Percentiles rank a stretch among this genome's conserved stretches.
Conservation (phyloP, 192 early-diverging fungal species). For the Umbelopsis sp. region DNA sequence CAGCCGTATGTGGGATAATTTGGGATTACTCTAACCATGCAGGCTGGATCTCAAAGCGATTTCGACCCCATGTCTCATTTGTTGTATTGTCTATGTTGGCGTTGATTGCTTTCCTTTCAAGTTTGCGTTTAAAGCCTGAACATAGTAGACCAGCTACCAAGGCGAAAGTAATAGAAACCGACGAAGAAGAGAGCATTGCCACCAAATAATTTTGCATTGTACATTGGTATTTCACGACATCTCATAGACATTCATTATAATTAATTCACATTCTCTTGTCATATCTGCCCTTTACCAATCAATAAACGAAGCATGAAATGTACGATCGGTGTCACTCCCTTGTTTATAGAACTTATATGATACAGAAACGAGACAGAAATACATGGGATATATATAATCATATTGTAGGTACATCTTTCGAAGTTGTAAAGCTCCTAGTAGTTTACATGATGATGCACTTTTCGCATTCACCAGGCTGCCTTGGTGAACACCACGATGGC, state of each 20-base stretch:
- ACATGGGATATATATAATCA: no score
- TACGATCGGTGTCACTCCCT: no score
- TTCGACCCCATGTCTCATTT: constrained; percentile 3
- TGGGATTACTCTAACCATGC: constrained; percentile 32
- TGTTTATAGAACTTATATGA: no score
- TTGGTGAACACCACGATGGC: constrained; percentile 7
- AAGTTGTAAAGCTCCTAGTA: no score
- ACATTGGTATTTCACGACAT: neutral
- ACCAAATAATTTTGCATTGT: constrained; percentile 1
- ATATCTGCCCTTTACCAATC: neutral
- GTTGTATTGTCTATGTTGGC: neutral
- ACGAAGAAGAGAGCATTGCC: constrained; percentile 1
- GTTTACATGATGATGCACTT: constrained; percentile 11
- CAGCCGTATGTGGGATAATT: constrained; percentile 51
- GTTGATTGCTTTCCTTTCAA: neutral
- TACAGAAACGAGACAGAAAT: no score
- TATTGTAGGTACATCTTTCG: no score
- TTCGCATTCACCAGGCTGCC: neutral
- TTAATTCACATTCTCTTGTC: neutral
- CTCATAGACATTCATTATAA: constrained; percentile 13
- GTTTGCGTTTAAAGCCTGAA: neutral
- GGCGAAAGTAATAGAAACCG: neutral
- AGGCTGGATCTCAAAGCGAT: neutral
- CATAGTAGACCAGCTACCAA: neutral
- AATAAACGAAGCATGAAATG: no score